Percentiles rank a stretch among this genome's conserved stretches.
phyloP scores from a whole-genome alignment of 2,329 filamentous ascomycete genomes.

The Penicillium sp. region DNA sequence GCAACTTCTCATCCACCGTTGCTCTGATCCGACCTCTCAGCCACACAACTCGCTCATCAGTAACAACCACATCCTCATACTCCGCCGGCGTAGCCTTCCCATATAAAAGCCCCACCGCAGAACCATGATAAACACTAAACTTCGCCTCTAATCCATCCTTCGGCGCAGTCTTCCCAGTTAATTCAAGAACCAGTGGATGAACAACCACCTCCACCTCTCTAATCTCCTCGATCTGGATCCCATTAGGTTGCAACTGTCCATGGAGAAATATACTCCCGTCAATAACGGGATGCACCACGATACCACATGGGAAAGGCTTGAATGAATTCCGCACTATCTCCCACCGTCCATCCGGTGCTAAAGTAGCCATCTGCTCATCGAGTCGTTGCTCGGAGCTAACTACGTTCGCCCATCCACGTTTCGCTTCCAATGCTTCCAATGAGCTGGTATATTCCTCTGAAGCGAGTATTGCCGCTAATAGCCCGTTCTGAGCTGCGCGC shows the following conservation, averaged over 20 bases:
- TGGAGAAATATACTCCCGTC: constrained; percentile 57
- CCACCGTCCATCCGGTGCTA: constrained; percentile 46
- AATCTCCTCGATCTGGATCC: constrained; percentile 38
- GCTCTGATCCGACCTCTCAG: constrained; percentile 54
- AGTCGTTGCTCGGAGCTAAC: constrained; percentile 50
- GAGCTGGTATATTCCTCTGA: constrained; percentile 56
- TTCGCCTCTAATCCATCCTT: constrained; percentile 58
- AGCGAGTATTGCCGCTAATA: constrained; percentile 54
- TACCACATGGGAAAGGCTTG: constrained; percentile 63
- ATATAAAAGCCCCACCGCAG: constrained; percentile 55
- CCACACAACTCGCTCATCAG: constrained; percentile 43
- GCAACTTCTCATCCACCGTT: constrained; percentile 44
- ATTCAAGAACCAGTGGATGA: constrained; percentile 57
- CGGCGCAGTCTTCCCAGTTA: constrained; percentile 57
- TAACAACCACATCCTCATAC: constrained; percentile 55
- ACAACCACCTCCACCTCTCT: constrained; percentile 49
- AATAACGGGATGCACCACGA: constrained; percentile 61
- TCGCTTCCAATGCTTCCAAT: constrained; percentile 54
- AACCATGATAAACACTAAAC: constrained; percentile 61
- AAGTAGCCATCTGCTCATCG: constrained; percentile 42
- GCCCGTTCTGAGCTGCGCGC: constrained; percentile 57
- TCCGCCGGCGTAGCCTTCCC: constrained; percentile 57
- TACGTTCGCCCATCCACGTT: constrained; percentile 59
- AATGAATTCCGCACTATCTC: constrained; percentile 60
- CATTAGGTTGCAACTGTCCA: constrained; percentile 38